Evolutionary conservation across 495 filamentous ascomycete genomes (phyloP).

Genomic region (Podospora pseudocomata): DNA sequence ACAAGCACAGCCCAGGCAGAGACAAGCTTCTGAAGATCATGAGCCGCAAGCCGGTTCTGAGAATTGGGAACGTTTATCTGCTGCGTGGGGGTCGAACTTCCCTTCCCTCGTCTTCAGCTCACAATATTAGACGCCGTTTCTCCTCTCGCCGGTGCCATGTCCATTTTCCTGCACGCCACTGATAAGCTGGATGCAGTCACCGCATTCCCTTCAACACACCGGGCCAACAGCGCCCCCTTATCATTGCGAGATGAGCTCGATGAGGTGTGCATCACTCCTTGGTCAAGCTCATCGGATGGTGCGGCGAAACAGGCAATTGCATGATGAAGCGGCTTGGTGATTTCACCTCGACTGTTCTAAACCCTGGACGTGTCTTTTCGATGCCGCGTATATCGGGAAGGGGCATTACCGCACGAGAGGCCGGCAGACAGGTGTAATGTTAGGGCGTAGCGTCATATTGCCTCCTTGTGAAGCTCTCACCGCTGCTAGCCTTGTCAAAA

Average conservation of each 20-base stretch:
- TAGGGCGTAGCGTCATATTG: not conserved
- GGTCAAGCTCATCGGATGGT: not conserved
- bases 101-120: not conserved
- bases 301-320: not conserved
- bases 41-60: not conserved
- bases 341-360: not conserved
- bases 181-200: not conserved
- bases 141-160: not conserved
- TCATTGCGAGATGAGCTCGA: not conserved
- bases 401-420: no score
- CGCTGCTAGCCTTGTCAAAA: not conserved
- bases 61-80: not conserved
- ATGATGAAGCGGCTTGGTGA: not conserved
- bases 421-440: not conserved
- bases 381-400: no score
- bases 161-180: not conserved
- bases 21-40: not conserved
- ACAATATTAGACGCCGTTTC: not conserved
- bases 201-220: not conserved
- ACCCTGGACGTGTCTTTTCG: not conserved
- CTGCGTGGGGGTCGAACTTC: not conserved
- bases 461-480: not conserved
- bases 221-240: not conserved
- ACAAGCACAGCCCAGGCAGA: not conserved
- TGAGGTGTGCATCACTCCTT: not conserved